Evolutionary conservation across 2,329 filamentous ascomycete species (phyloP).

Genomic region (Nemania abortiva): DNA sequence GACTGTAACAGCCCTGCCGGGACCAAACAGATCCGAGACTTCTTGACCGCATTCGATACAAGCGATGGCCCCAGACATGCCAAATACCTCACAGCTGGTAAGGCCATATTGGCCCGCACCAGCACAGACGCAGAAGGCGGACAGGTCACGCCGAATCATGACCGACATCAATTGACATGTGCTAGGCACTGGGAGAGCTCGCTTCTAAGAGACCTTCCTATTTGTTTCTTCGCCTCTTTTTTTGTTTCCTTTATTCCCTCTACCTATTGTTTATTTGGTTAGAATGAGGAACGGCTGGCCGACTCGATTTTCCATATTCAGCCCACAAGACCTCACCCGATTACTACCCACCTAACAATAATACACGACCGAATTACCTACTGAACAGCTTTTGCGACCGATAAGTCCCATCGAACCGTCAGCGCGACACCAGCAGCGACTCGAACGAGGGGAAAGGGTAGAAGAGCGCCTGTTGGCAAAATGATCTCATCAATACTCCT

Average conservation of each 20-base stretch:
- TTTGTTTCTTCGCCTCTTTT: constrained; percentile 1
- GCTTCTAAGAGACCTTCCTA: constrained; percentile 11
- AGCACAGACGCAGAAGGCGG: not conserved
- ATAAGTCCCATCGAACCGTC: constrained; percentile 3
- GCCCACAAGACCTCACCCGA: not conserved
- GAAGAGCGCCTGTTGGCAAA: constrained; percentile 5
- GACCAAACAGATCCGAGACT: constrained; percentile 33
- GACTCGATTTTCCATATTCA: constrained; percentile 23
- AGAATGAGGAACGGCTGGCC: constrained; percentile 35
- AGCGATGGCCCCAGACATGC: not conserved
- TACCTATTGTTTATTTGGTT: not conserved
- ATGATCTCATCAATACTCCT: constrained; percentile 56
- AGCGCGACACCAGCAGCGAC: constrained; percentile 12
- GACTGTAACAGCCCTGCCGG: constrained; percentile 29
- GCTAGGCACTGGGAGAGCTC: constrained; percentile 13
- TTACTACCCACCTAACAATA: not conserved
- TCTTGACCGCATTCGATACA: constrained; percentile 1
- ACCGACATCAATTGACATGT: constrained; percentile 24
- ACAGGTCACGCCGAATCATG: constrained; percentile 27
- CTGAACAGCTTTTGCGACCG: constrained; percentile 2
- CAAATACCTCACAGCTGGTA: constrained; percentile 5
- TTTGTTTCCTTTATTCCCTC: not conserved
- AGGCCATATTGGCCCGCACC: constrained; percentile 13
- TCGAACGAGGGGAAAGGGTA: constrained; percentile 1
- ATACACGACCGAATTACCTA: constrained; percentile 4